These are phyloP conservation scores for Fusarium longipes DNA, from an alignment of 2,329 filamentous ascomycete genomes.

Conservation along the genomic window DNA sequence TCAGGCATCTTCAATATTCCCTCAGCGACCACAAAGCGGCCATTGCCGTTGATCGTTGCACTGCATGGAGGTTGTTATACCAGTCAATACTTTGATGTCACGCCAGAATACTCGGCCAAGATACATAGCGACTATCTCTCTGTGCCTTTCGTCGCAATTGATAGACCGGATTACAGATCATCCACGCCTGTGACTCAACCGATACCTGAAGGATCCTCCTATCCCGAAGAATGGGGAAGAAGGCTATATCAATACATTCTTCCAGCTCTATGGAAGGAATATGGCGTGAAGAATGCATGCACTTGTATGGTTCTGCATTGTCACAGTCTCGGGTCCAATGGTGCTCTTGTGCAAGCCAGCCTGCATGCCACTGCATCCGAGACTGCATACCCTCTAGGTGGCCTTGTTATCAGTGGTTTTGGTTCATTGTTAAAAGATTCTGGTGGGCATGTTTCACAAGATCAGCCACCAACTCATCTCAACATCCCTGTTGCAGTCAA, in stretches of 20 bases:
- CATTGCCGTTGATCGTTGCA: slow-evolving; percentile 35
- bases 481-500: slow-evolving; percentile 34
- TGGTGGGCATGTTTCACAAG: slow-evolving; percentile 10
- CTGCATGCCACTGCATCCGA: slow-evolving; percentile 11
- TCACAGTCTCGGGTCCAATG: slow-evolving; percentile 36
- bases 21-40: no score
- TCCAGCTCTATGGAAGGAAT: slow-evolving; percentile 32
- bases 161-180: slow-evolving; percentile 36
- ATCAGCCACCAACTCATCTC: slow-evolving; percentile 21
- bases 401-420: slow-evolving; percentile 33
- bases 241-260: slow-evolving; percentile 31
- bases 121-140: slow-evolving; percentile 27
- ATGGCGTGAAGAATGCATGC: slow-evolving; percentile 27
- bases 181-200: slow-evolving; percentile 23
- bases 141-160: slow-evolving; percentile 39
- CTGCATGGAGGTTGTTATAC: slow-evolving; percentile 40
- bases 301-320: slow-evolving; percentile 33
- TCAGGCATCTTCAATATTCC: slow-evolving; percentile 37
- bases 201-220: slow-evolving; percentile 31
- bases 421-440: slow-evolving; percentile 30
- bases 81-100: slow-evolving; percentile 39
- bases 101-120: slow-evolving; percentile 23
- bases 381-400: slow-evolving; percentile 29
- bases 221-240: slow-evolving; percentile 34
- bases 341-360: slow-evolving; percentile 32